A percentile compares a stretch with the other conserved stretches of the same genome.
These are phyloP conservation scores for Sideroxylon spinosum DNA, from an alignment of 179 eudicot species.

Conservation along the genomic window DNA sequence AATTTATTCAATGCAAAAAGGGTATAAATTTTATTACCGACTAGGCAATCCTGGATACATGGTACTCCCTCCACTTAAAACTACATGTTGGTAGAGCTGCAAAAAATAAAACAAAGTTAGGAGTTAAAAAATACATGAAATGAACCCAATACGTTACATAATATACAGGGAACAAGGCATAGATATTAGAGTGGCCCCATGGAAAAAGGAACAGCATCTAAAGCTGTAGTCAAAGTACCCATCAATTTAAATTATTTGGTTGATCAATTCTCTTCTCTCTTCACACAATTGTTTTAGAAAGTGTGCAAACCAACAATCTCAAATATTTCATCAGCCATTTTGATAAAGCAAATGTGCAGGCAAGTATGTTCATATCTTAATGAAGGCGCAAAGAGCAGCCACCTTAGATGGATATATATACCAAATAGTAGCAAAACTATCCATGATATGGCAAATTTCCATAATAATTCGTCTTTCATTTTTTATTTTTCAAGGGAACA, in stretches of 20 bases:
- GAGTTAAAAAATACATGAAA: slow-evolving; percentile 11
- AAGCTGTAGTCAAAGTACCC: background rate
- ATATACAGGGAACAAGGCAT: background rate
- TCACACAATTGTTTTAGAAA: background rate
- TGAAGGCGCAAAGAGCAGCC: background rate
- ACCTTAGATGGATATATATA: background rate
- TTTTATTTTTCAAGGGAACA: background rate
- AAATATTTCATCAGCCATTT: background rate
- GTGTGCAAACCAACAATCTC: background rate
- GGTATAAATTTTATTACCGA: slow-evolving; percentile 55
- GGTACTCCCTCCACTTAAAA: slow-evolving; percentile 95
- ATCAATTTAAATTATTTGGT: background rate
- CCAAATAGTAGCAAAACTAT: background rate
- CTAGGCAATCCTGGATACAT: slow-evolving; percentile 99
- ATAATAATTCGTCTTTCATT: background rate
- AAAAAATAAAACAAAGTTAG: slow-evolving; percentile 22
- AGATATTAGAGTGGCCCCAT: background rate
- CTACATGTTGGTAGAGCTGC: slow-evolving; percentile 99
- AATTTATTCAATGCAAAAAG: background rate
- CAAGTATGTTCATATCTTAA: background rate
- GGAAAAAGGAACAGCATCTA: background rate
- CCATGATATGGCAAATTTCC: background rate
- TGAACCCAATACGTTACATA: background rate
- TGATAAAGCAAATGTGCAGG: background rate
- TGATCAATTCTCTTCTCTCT: background rate